Percentiles rank a stretch among this genome's conserved stretches.
phyloP scores from a whole-genome alignment of 495 filamentous ascomycete genomes.

The Neurospora discreta region DNA sequence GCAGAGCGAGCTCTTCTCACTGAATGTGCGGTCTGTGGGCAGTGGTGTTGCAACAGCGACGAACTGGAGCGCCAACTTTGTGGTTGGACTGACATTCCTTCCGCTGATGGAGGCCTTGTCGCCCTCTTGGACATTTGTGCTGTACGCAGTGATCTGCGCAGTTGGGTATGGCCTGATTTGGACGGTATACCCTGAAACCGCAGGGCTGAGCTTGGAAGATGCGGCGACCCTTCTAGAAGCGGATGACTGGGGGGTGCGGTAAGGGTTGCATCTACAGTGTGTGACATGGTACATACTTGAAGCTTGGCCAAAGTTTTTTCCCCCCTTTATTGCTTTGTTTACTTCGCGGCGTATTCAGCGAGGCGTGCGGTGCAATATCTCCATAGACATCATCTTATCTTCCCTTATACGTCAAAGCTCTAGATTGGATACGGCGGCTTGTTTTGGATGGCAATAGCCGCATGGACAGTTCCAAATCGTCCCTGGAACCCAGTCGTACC shows the following conservation, averaged over 20 bases:
- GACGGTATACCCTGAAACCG: slow-evolving; percentile 76
- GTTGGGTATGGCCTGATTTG: slow-evolving; percentile 56
- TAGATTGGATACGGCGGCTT: neutral
- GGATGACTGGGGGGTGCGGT: slow-evolving; percentile 57
- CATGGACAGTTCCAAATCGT: neutral
- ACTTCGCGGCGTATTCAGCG: neutral
- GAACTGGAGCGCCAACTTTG: slow-evolving; percentile 81
- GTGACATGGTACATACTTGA: neutral
- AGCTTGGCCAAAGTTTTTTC: neutral
- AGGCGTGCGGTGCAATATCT: neutral
- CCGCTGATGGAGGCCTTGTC: slow-evolving; percentile 71
- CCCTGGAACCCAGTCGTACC: neutral
- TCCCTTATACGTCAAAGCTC: neutral
- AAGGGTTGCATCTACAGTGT: slow-evolving; percentile 2
- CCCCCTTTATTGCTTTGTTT: neutral
- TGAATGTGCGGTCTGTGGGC: slow-evolving; percentile 71
- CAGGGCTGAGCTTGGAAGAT: slow-evolving; percentile 70
- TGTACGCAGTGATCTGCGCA: slow-evolving; percentile 61
- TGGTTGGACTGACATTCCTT: slow-evolving; percentile 80
- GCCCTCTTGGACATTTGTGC: slow-evolving; percentile 65
- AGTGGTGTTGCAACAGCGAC: slow-evolving; percentile 75
- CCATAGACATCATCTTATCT: neutral
- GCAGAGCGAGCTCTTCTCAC: slow-evolving; percentile 80
- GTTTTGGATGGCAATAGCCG: neutral
- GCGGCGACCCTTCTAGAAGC: slow-evolving; percentile 60